phyloP scores from a whole-genome alignment of 2,329 filamentous ascomycete genomes.

The Trichoderma lentiforme region DNA sequence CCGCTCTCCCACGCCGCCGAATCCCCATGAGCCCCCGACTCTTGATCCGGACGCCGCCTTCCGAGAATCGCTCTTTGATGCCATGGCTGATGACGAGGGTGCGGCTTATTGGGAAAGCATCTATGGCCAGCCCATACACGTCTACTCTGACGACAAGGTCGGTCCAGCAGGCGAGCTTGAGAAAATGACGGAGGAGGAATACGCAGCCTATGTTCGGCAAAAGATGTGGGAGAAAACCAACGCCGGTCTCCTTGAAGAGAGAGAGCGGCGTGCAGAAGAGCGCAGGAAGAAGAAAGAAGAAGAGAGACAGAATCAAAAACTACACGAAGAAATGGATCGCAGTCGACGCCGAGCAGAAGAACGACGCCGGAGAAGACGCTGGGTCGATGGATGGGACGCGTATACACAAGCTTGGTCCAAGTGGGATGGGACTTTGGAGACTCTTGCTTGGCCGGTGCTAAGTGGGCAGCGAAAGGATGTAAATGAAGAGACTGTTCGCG shows the following conservation, averaged over 20 bases:
- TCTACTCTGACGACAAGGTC: conserved; percentile 56
- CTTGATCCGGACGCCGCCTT: conserved; percentile 75
- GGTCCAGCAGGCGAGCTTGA: conserved; percentile 61
- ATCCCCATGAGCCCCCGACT: conserved; percentile 44
- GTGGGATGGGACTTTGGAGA: conserved; percentile 45
- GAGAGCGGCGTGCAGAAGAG: conserved; percentile 57
- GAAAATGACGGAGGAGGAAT: conserved; percentile 89
- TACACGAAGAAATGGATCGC: conserved; percentile 65
- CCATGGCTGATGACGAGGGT: conserved; percentile 93
- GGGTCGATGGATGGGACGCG: conserved; percentile 58
- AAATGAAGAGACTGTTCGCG: conserved; percentile 57
- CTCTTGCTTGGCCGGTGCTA: conserved; percentile 69
- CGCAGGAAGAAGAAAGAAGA: conserved; percentile 49
- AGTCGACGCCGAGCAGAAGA: conserved; percentile 66
- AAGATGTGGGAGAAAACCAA: conserved; percentile 97
- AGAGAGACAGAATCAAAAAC: conserved; percentile 46
- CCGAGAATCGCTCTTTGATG: conserved; percentile 91
- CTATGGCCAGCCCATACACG: conserved; percentile 93
- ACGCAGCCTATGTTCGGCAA: conserved; percentile 76
- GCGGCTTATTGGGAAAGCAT: conserved; percentile 92
- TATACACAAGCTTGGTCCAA: conserved; percentile 63
- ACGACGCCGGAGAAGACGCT: conserved; percentile 52
- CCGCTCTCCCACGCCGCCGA: conserved; percentile 45
- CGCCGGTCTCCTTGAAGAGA: conserved; percentile 76
- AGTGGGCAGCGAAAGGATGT: conserved; percentile 55